Evolutionary conservation across 1,284 basidiomycete genomes (phyloP).

Genomic region (Trametes sp.): DNA sequence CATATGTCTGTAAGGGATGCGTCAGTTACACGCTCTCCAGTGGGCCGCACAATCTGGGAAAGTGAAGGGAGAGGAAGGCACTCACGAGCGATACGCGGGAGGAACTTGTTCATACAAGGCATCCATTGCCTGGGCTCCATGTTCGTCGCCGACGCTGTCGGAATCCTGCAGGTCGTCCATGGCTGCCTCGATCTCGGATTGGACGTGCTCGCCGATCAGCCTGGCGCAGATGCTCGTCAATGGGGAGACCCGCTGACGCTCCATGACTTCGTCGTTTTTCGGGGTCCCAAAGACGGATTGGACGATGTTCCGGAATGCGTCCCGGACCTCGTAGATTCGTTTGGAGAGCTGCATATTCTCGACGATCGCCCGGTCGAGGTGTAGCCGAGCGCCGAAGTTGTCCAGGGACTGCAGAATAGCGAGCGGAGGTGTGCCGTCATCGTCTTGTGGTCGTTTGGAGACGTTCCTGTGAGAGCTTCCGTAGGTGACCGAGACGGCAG

Average conservation of each 20-base stretch:
- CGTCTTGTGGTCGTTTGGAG: constrained; percentile 2
- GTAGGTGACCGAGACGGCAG: constrained; percentile 38
- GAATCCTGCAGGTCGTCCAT: constrained; percentile 39
- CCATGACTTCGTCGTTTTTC: background rate
- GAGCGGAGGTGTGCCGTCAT: constrained; percentile 46
- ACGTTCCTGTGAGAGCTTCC: constrained; percentile 18
- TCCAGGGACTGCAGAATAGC: constrained; percentile 48
- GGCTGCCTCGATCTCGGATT: constrained; percentile 41
- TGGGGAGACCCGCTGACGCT: constrained; percentile 28
- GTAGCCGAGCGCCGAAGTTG: constrained; percentile 43
- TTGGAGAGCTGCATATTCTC: constrained; percentile 53
- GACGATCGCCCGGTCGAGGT: constrained; percentile 46
- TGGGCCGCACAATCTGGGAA: background rate
- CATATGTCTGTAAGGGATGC: constrained; percentile 46
- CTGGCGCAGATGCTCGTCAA: constrained; percentile 58
- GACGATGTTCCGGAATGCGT: constrained; percentile 60
- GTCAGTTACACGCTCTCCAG: background rate
- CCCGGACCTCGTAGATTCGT: constrained; percentile 58
- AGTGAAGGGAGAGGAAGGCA: background rate
- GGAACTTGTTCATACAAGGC: constrained; percentile 60
- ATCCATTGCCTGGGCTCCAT: constrained; percentile 45
- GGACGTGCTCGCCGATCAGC: constrained; percentile 55
- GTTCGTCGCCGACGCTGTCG: constrained; percentile 36
- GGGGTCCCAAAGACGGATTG: constrained; percentile 39
- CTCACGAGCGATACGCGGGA: constrained; percentile 55